Conservation (phyloP, 2,329 filamentous ascomycete species). For the Diaporthe destruens region DNA sequence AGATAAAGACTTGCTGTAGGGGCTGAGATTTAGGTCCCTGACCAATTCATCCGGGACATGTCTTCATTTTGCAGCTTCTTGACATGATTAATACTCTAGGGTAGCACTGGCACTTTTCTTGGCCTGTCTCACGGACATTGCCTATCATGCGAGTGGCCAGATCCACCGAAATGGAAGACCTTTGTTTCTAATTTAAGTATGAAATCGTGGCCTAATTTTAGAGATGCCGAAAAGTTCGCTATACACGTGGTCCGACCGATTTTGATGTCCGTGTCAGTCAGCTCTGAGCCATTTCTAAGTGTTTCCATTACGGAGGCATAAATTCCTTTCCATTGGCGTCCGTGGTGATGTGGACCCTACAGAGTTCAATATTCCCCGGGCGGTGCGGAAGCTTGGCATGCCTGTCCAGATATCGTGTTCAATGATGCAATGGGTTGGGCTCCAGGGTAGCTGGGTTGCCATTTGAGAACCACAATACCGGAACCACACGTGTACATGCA, state of each 20-base stretch:
- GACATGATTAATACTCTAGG: not conserved
- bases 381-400: not conserved
- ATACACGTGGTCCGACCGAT: too few relatives aligned
- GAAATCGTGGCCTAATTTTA: not conserved
- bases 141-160: not conserved
- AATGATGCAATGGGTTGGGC: constrained; percentile 2
- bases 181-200: too few relatives aligned
- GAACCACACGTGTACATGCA: not conserved
- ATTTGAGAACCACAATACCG: constrained; percentile 14
- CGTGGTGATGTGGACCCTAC: not conserved
- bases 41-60: rapidly evolving
- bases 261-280: not conserved
- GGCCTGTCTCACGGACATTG: too few relatives aligned
- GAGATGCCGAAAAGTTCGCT: not conserved
- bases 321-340: not conserved
- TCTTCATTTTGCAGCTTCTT: too few relatives aligned
- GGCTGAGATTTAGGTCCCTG: too few relatives aligned
- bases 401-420: not conserved
- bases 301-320: too few relatives aligned
- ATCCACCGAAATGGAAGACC: too few relatives aligned
- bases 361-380: too few relatives aligned
- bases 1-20: not conserved
- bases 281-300: not conserved
- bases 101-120: too few relatives aligned
- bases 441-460: not conserved